Base-by-base conservation (phyloP, 2,329 filamentous ascomycete species). In the Paraconiothyrium sp. region DNA sequence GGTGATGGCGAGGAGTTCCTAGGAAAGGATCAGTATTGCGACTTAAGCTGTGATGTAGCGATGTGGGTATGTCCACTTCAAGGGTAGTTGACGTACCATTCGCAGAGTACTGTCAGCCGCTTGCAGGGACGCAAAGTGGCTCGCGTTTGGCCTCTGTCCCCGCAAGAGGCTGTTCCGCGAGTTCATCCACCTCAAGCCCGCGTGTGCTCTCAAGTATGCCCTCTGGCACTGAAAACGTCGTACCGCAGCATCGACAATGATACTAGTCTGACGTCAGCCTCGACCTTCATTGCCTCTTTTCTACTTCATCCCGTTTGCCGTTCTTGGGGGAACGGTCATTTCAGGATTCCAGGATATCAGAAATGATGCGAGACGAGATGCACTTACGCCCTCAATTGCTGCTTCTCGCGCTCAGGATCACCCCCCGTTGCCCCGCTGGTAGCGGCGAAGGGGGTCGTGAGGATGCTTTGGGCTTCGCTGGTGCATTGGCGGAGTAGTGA, bases 221-320 rank as follows among this genome's bases (percentile, higher is more conserved):
- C 84, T 85, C 72, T 90, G 86, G 50, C 86, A 87, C 71, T 84
- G 84, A 75, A 89, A 88, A 4, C 88, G 84, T 51, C 88, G 83
- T 39, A 86, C 82, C 52, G 84, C 84, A 43, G 86, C 84, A 71
- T 90, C 88, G 51, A 84, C 78, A 57, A 90, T 87, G 50, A 90
- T 84, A 52, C 88, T 89, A 64, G 59, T 66, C 57, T 67, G 59
- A 64, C 57, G 66, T 73, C 56, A 73, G 72, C 66, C 61, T 62
- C 16, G 41, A 35, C 37, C 41, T 41, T 16, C n/a, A 11, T 30
- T 34, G n/a, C 24, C 46, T 41, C 20, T 7, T 6, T 43, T 22
- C 22, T 2, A 24, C 37, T 32, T 37, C 52, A 48, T 43, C 48
- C 11, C 30, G 41, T 6, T 52, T 20, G 32, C 13, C 54, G 9